Conservation (phyloP, 1,284 basidiomycete genomes). For the Heterobasidion irregulare region DNA sequence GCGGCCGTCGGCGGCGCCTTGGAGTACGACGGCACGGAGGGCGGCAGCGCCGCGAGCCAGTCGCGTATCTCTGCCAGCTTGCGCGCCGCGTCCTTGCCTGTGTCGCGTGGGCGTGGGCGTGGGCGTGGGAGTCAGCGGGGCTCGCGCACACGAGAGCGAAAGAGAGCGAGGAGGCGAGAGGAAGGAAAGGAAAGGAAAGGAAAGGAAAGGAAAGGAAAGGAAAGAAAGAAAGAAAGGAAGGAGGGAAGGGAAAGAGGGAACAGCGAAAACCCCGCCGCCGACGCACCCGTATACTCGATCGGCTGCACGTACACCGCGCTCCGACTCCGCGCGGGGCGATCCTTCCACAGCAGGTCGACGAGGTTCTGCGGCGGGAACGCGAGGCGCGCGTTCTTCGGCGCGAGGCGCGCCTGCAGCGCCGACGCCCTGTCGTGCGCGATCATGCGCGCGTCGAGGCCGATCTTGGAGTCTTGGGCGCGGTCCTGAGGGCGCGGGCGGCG, state of each 20-base stretch:
- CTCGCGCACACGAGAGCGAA: too few relatives aligned
- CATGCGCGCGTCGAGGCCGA: slow-evolving; percentile 89
- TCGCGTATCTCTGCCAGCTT: slow-evolving; percentile 53
- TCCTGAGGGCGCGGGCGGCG: slow-evolving; percentile 23
- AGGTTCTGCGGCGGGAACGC: slow-evolving; percentile 74
- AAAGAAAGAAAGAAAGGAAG: too few relatives aligned
- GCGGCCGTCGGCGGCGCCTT: slow-evolving; percentile 49
- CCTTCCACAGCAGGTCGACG: slow-evolving; percentile 79
- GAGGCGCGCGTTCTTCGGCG: slow-evolving; percentile 46
- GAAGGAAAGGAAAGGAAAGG: too few relatives aligned
- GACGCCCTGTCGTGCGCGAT: slow-evolving; percentile 69
- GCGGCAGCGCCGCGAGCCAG: slow-evolving; percentile 55
- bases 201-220: too few relatives aligned
- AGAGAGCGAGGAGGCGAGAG: too few relatives aligned
- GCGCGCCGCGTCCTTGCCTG: slow-evolving; percentile 42
- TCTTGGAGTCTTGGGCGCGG: slow-evolving; percentile 44
- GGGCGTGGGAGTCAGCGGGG: too few relatives aligned
- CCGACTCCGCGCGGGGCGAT: slow-evolving; percentile 60
- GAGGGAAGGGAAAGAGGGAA: too few relatives aligned
- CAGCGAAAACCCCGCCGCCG: too few relatives aligned
- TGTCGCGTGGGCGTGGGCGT: too few relatives aligned
- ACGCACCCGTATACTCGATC: slow-evolving; percentile 61
- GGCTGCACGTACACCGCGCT: slow-evolving; percentile 73
- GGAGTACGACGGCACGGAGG: slow-evolving; percentile 53
- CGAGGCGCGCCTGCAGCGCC: slow-evolving; percentile 48